phyloP scores from a whole-genome alignment of 1,284 basidiomycete genomes.

The Trametes pubescens region DNA sequence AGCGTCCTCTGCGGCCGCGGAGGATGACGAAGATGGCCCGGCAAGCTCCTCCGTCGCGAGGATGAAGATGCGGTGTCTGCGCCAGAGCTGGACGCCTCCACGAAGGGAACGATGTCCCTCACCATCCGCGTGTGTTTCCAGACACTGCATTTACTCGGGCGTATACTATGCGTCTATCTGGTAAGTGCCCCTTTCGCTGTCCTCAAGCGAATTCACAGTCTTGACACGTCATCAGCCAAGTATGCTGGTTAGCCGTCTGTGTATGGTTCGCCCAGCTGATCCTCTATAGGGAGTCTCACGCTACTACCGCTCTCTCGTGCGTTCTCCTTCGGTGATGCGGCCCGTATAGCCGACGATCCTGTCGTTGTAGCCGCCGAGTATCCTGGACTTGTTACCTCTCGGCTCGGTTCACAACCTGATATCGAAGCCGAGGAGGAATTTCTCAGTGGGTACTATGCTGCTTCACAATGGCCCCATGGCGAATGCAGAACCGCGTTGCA shows the following conservation, averaged over 20 bases:
- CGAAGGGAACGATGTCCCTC: slow-evolving; percentile 55
- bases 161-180: slow-evolving; percentile 76
- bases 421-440: too few relatives aligned
- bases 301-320: too few relatives aligned
- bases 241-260: slow-evolving; percentile 41
- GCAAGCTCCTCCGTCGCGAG: slow-evolving; percentile 53
- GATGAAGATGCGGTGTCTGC: slow-evolving; percentile 28
- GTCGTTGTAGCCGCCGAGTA: too few relatives aligned
- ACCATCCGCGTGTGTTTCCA: slow-evolving; percentile 51
- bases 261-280: neutral
- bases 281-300: slow-evolving; percentile 79
- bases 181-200: slow-evolving; percentile 50
- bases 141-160: slow-evolving; percentile 9
- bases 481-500: too few relatives aligned
- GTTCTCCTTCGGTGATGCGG: too few relatives aligned
- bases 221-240: slow-evolving; percentile 94
- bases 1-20: slow-evolving; percentile 40
- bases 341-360: too few relatives aligned
- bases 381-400: too few relatives aligned
- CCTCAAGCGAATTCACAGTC: slow-evolving; percentile 57
- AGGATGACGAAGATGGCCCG: slow-evolving; percentile 49
- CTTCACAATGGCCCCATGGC: too few relatives aligned
- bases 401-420: too few relatives aligned
- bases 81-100: too few relatives aligned
- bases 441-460: too few relatives aligned